Base-by-base conservation (phyloP, 2,329 filamentous ascomycete genomes). In the Paecilomyces fulvus region DNA sequence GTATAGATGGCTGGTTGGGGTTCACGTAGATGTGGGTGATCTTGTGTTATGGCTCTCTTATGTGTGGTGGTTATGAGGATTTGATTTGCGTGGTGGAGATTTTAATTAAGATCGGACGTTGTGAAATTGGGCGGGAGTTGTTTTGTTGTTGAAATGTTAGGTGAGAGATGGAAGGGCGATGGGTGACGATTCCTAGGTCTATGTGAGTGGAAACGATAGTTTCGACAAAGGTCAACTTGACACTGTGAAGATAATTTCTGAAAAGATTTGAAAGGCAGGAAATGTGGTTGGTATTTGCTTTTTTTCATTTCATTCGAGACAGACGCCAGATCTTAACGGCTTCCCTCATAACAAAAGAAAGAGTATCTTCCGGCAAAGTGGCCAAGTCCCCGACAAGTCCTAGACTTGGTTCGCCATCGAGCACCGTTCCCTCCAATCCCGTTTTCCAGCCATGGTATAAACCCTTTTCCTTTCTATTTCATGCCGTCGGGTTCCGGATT, bases 241-340 rank as follows among this genome's bases (percentile, higher is more conserved):
- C 33, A 5, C 33, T 14, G 12, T 12, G 1, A 14, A 37, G 11
- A 12, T 3, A 14, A n/a, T n/a, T 37, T 12, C 1, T 43, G n/a
- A 17, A 6, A 37, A 43, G 37, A 3, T 17, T 28, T 30, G 37
- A 14, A 28, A 28, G 23, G 23, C 30, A 25, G 30, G 23, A 48
- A 28, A 21, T 25, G 20, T 30, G 30, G 25, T 14, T 28, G 46
- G 20, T 54, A 25, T 54, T 30, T 54, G 37, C 52, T 48, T 70
- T 71, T 71, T 71, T 73, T 67, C 68, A 67, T 71, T 71, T 72
- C 70, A 73, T 73, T 65, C 61, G 59, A 70, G 67, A 64, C 60
- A 63, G 69, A 66, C 65, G 65, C 70, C 70, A 68, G 63, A 61
- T 69, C 64, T 56, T 58, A 64, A 63, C 65, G 67, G 63, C 68